phyloP scores from a whole-genome alignment of 805 yeast genomes.

The Dipodascopsis uninucleata region DNA sequence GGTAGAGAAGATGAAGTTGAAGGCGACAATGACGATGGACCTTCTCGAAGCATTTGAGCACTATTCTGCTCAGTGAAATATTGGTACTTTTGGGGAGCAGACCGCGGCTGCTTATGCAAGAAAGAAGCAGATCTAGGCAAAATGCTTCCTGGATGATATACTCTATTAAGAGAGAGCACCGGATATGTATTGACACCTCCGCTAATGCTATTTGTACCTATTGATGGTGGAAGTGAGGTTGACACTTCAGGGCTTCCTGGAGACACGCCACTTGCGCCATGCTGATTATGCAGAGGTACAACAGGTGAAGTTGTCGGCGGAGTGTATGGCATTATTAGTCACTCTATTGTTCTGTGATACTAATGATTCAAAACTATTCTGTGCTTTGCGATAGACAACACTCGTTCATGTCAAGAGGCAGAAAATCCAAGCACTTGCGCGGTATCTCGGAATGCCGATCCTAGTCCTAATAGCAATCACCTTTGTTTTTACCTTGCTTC shows the following conservation, averaged over 20 bases:
- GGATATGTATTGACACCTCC: too few relatives aligned
- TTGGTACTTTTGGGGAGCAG: slow-evolving; percentile 13
- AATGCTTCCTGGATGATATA: too few relatives aligned
- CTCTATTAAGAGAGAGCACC: too few relatives aligned
- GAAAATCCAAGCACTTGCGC: too few relatives aligned
- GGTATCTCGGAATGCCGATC: too few relatives aligned
- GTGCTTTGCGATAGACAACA: too few relatives aligned
- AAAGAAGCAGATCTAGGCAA: slow-evolving; percentile 19
- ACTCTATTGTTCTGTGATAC: too few relatives aligned
- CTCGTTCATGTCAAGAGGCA: too few relatives aligned
- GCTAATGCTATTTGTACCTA: too few relatives aligned
- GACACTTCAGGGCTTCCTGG: slow-evolving; percentile 4
- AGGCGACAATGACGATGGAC: not conserved
- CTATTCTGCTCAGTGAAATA: slow-evolving; percentile 13
- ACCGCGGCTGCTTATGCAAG: slow-evolving; percentile 15
- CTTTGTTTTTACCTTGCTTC: too few relatives aligned
- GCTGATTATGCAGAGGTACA: slow-evolving; percentile 5
- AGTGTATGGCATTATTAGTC: slow-evolving; percentile 27
- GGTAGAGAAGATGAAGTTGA: not conserved
- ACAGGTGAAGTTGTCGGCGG: slow-evolving; percentile 24
- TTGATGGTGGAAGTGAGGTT: not conserved
- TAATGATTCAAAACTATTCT: too few relatives aligned
- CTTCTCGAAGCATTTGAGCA: not conserved
- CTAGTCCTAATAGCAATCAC: too few relatives aligned
- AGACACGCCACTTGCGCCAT: slow-evolving; percentile 3